Evolutionary conservation across 108 stramenopile species (phyloP), one percentile per base, ranked within the genome.

Genomic region (Hondaea fermentalgiana): DNA sequence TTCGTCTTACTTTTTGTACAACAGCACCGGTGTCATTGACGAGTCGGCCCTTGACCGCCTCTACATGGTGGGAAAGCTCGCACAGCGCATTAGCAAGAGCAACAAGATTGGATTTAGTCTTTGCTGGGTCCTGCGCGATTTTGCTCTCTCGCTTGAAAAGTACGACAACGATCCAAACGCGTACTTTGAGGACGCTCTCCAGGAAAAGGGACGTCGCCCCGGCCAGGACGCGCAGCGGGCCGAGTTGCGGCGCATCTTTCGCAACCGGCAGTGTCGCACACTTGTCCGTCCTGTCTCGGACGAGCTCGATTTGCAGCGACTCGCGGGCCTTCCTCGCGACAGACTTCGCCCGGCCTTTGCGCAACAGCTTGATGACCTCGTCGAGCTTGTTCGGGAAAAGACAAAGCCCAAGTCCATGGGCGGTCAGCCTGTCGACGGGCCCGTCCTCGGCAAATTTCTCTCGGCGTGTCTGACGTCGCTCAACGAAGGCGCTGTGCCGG

Each of bases 81-180:
- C 91, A 21, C 49, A 89, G 69, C 88, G 59, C 87, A 89, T 91
- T 28, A 58, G 71, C n/a, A 19, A 60, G 49, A 87, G 59, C 42
- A 19, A 23, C 44, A 19, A 91, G 87, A 19, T 87, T 55, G 89
- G 89, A 43, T 89, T 89, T 35, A 6, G 29, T 4, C 89, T 91
- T 51, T 5, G 83, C 16, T 91, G 91, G 91, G 89, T 90, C 28
- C 60, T 90, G 1, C 87, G 90, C 25, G 90, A 90, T 43, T 90
- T 90, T 35, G 69, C 60, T 23, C 21, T 90, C 6, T 8, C 14
- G 17, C 55, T 88, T 5, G 90, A 88, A 19, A 42, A 83, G 28
- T 8, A 53, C 47, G 19, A 47, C 49, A 90, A 88, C 58, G 23
- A 53, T n/a, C 44, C 44, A 87, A 45, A 45, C 16, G 87, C 87